A percentile compares a stretch with the other conserved stretches of the same genome.
Conservation (phyloP, 1,284 basidiomycete species). For the Malassezia dermatis region DNA sequence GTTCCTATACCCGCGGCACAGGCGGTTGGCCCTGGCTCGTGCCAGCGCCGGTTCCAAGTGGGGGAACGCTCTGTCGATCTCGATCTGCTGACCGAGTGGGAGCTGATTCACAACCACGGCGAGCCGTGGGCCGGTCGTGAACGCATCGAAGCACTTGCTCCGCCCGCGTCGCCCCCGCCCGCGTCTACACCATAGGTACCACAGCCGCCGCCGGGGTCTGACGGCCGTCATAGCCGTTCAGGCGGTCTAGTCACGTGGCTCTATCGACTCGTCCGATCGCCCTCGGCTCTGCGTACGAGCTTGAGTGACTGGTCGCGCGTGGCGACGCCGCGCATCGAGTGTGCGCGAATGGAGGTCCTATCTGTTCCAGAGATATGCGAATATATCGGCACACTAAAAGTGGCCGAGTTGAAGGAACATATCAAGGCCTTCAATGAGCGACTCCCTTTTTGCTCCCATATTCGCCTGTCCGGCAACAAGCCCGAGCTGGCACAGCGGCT, state of each 20-base stretch:
- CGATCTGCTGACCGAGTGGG: slow-evolving; percentile 62
- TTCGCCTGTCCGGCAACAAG: slow-evolving; percentile 32
- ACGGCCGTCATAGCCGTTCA: not conserved
- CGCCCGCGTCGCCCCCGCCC: not conserved
- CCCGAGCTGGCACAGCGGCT: slow-evolving; percentile 25
- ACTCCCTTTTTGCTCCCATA: slow-evolving; percentile 16
- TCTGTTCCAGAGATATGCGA: slow-evolving; percentile 2
- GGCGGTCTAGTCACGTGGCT: not conserved
- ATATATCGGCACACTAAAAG: slow-evolving; percentile 24
- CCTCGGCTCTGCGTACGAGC: not conserved
- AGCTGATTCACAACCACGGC: slow-evolving; percentile 58
- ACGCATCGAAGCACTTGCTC: not conserved
- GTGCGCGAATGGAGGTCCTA: not conserved
- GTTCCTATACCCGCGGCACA: slow-evolving; percentile 4
- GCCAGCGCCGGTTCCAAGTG: slow-evolving; percentile 36
- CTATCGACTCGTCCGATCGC: not conserved
- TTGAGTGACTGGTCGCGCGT: not conserved
- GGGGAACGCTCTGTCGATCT: slow-evolving; percentile 57
- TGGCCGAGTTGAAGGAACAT: slow-evolving; percentile 28
- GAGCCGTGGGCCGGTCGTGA: slow-evolving; percentile 57
- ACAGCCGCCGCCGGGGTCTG: too few relatives aligned
- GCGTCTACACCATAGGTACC: not conserved
- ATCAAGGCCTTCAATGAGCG: slow-evolving; percentile 30
- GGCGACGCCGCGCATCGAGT: slow-evolving; percentile 1
- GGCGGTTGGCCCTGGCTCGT: slow-evolving; percentile 29